phyloP scores from a whole-genome alignment of 305 asterid species.

The Fraxinus sp. region DNA sequence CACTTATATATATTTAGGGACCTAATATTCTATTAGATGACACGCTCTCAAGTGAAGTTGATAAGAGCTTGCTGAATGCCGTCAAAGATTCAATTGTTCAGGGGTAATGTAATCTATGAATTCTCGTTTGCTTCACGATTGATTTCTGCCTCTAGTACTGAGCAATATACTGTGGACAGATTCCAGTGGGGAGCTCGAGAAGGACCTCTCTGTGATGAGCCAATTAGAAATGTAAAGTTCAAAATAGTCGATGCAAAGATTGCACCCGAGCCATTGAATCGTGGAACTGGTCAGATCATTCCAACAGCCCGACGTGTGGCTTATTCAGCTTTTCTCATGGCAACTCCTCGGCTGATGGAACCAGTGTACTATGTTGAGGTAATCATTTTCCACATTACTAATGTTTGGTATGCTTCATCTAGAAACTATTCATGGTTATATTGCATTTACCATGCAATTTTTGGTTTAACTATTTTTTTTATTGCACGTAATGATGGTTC shows the following conservation, averaged over 20 bases:
- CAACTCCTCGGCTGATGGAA: conserved; percentile 94
- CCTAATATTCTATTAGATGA: conserved; percentile 94
- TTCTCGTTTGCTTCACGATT: conserved; percentile 11
- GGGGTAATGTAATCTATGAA: conserved; percentile 53
- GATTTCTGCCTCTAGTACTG: conserved; percentile 12
- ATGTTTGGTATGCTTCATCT: background rate
- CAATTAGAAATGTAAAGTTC: conserved; percentile 91
- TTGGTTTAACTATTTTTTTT: background rate
- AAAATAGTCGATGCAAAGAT: conserved; percentile 94
- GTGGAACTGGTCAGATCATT: conserved; percentile 95
- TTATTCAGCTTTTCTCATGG: conserved; percentile 95
- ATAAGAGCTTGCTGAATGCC: conserved; percentile 78
- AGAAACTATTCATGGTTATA: background rate
- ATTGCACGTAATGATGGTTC: background rate
- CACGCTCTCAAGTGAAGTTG: conserved; percentile 96
- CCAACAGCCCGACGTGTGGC: conserved; percentile 98
- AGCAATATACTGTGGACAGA: conserved; percentile 46
- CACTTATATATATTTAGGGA: conserved; percentile 51
- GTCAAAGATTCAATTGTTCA: conserved; percentile 93
- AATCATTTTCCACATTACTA: conserved; percentile 13
- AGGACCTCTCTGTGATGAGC: conserved; percentile 98
- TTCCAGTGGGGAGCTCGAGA: conserved; percentile 99
- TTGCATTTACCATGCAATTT: background rate
- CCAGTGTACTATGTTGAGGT: conserved; percentile 95
- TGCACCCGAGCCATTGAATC: conserved; percentile 92